Evolutionary conservation across 139 green algal species (phyloP), one percentile per base, ranked within the genome.

Genomic region (Chlorella ohadii): DNA sequence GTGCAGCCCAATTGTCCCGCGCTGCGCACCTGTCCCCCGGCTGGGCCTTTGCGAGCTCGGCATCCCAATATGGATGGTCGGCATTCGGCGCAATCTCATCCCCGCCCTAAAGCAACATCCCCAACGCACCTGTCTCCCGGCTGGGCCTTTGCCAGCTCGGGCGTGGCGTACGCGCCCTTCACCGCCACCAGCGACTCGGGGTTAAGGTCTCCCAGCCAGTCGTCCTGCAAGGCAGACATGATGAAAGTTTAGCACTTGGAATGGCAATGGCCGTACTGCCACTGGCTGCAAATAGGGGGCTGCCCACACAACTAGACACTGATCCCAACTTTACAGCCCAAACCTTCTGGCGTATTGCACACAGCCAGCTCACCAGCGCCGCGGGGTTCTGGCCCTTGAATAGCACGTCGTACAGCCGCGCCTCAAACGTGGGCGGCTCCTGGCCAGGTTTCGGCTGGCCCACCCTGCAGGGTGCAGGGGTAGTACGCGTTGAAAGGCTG

Each of bases 131-230:
- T 88, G 78, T 87, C 74, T 11, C 89, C 91, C 12, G 78, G 59
- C 64, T 88, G 78, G 19, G 88, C 88, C 28, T 47, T 72, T 1
- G 83, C 75, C 0, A 95, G 76, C 79, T 56, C 44, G 3, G 84
- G 72, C 55, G 75, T 86, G 81, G 82, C 86, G 4, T 93, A 76
- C 0, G 90, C 92, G 22, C 91, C 91, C 61, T 78, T 27, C 6
- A 97, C 67, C 15, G 93, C 72, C 39, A 86, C 75, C 28, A 91
- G 73, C 0, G 91, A 96, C 33, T 93, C 80, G 13, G 89, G 89
- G 87, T 98, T 98, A 44, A 99, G 78, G 85, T 98, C 93, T 2
- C 87, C 88, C 82, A 98, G 84, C 95, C 95, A 99, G 78, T 93
- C 83, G 20, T 97, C 94, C 41, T 73, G 81, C 91, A 33, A 15